phyloP scores from a whole-genome alignment of 108 stramenopile species.

The Cyclostephanos tholiformis region DNA sequence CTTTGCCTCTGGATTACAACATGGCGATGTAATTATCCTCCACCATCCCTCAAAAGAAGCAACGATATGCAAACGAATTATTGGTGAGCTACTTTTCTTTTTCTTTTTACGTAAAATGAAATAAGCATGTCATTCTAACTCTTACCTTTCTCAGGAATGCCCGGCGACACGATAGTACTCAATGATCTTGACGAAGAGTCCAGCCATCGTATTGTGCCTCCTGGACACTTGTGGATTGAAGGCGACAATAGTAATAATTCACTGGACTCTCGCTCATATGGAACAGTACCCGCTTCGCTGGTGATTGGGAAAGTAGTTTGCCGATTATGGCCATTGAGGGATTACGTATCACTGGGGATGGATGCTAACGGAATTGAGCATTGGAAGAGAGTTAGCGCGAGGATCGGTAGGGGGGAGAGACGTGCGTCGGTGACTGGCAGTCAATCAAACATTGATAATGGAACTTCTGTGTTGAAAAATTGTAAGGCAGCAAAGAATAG shows the following conservation, averaged over 20 bases:
- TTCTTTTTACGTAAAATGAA: no score
- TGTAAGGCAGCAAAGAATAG: neutral
- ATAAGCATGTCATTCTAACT: no score
- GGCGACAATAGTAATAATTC: constrained; percentile 91
- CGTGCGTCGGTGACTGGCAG: constrained; percentile 17
- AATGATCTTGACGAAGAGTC: constrained; percentile 48
- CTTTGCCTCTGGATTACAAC: constrained; percentile 62
- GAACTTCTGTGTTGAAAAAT: constrained; percentile 21
- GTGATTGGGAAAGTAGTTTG: constrained; percentile 84
- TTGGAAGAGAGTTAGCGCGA: constrained; percentile 36
- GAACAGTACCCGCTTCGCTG: constrained; percentile 85
- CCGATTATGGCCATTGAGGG: constrained; percentile 86
- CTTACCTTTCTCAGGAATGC: constrained; percentile 44
- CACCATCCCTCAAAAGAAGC: constrained; percentile 81
- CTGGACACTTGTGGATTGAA: constrained; percentile 94
- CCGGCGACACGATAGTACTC: constrained; percentile 80
- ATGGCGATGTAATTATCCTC: constrained; percentile 91
- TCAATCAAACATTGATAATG: constrained; percentile 5
- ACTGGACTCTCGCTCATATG: constrained; percentile 90
- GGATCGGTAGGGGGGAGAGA: constrained; percentile 40
- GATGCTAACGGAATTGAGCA: constrained; percentile 45
- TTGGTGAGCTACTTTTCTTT: constrained; percentile 29
- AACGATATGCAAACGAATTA: constrained; percentile 92
- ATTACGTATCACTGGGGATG: constrained; percentile 33
- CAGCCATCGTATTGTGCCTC: constrained; percentile 64